Conservation (phyloP, 1,139 yeast genomes). For the Scheffersomyces insectosa region DNA sequence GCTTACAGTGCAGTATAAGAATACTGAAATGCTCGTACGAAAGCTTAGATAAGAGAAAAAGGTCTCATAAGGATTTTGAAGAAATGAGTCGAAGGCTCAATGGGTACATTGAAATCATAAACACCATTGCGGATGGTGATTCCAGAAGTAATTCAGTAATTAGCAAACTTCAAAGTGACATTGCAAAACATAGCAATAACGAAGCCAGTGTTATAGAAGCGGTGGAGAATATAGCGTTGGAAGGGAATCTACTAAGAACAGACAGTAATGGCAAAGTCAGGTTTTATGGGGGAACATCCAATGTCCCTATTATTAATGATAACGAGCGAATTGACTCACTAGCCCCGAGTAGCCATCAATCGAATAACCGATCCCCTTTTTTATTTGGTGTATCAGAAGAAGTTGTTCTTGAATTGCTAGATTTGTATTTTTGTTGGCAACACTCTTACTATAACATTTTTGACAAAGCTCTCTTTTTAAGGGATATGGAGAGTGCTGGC, state of each 20-base stretch:
- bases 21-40: background rate
- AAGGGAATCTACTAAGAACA: background rate
- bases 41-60: background rate
- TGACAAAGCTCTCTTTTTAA: conserved; percentile 8
- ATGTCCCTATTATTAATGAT: conserved; percentile 7
- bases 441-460: conserved; percentile 11
- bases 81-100: background rate
- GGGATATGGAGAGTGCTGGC: conserved; percentile 12
- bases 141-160: background rate
- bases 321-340: background rate
- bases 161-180: background rate
- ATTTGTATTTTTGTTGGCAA: conserved; percentile 12
- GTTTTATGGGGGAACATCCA: conserved; percentile 13
- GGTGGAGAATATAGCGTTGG: conserved; percentile 1
- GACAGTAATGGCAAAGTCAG: conserved; percentile 9
- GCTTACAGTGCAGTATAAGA: background rate
- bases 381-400: conserved; percentile 6
- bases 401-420: conserved; percentile 7
- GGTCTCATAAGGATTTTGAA: conserved; percentile 1
- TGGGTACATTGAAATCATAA: background rate
- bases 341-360: background rate
- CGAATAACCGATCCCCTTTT: background rate
- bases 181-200: background rate
- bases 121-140: conserved; percentile 1
- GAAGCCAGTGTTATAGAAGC: background rate